Evolutionary conservation across 1,139 yeast species (phyloP), one percentile per base, ranked within the genome.

Genomic region (Nematodospora anomalae): DNA sequence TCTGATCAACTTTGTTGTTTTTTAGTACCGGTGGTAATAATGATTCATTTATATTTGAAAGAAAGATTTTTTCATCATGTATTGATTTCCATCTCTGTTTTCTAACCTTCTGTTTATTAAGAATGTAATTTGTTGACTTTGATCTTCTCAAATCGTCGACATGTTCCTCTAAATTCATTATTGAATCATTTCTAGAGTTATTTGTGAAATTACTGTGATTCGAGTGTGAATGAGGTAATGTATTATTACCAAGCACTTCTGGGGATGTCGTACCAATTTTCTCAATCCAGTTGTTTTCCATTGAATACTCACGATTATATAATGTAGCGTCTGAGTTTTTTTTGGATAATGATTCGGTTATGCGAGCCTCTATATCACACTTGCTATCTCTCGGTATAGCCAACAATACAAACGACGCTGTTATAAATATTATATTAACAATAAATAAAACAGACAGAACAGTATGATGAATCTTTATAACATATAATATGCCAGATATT

Each of bases 11-110:
- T 26, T 25, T 31, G 24, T 36, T 36, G 6, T 36, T 53, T 42
- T 56, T 61, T 23, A 67, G 48, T 1, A 67, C 70, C 1, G 71
- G 52, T 6, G 73, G 74, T 22, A 67, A 47, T 26, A 67, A 51
- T 7, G 52, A 50, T 41, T 65, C 65, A 42, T 58, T 58, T 10
- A 67, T 58, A 20, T 57, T 57, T 11, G 57, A 49, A n/a, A 67
- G 41, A 30, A 63, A 64, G 2, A 45, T 45, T 38, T 53, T 58
- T 36, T 67, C 73, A 36, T 60, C 59, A 35, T 64, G 47, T 4
- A 65, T 57, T 2, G 67, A 61, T 36, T 59, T 54, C 60, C 60
- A 53, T 28, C 56, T 42, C 31, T 58, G 58, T 30, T 55, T 54
- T 31, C 49, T 40, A 26, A 47, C 52, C 31, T 28, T 26, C 15